Evolutionary conservation across 768 basidiomycete genomes (phyloP).

Genomic region (Tephrocybe sp.): DNA sequence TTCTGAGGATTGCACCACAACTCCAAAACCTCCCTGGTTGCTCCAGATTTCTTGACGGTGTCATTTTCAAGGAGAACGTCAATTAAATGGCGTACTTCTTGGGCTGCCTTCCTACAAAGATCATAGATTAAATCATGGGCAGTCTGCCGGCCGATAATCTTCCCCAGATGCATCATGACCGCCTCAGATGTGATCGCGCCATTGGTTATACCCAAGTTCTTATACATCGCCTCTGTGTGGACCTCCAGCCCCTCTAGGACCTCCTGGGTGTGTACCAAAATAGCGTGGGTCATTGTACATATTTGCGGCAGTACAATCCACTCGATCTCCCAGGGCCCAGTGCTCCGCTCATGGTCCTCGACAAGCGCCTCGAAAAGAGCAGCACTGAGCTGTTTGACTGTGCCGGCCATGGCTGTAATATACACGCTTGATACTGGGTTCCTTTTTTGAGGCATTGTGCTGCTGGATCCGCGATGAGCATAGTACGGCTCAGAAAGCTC

Average conservation of each 20-base stretch:
- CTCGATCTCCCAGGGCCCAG: constrained; percentile 50
- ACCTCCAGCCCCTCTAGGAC: constrained; percentile 40
- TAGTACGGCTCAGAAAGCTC: constrained; percentile 45
- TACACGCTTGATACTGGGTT: constrained; percentile 45
- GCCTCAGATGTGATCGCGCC: constrained; percentile 43
- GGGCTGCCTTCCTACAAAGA: constrained; percentile 30
- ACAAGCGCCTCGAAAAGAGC: constrained; percentile 46
- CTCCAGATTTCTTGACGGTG: constrained; percentile 22
- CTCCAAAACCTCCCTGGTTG: constrained; percentile 25
- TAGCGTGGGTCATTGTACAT: constrained; percentile 39
- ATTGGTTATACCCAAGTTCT: constrained; percentile 35
- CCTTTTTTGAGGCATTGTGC: constrained; percentile 51
- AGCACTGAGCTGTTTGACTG: constrained; percentile 36
- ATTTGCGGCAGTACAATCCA: constrained; percentile 47
- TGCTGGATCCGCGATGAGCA: constrained; percentile 42
- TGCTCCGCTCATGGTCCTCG: constrained; percentile 46
- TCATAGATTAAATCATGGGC: constrained; percentile 45
- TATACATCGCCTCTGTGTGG: constrained; percentile 36
- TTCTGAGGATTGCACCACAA: constrained; percentile 35
- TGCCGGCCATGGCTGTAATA: constrained; percentile 40
- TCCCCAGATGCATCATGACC: constrained; percentile 46
- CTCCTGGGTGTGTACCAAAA: constrained; percentile 32
- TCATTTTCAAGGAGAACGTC: constrained; percentile 30
- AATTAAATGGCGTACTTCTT: constrained; percentile 27
- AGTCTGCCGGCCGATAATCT: constrained; percentile 39